Conservation (phyloP, 1,139 yeast species). For the Sugiyamaella xylanicola region DNA sequence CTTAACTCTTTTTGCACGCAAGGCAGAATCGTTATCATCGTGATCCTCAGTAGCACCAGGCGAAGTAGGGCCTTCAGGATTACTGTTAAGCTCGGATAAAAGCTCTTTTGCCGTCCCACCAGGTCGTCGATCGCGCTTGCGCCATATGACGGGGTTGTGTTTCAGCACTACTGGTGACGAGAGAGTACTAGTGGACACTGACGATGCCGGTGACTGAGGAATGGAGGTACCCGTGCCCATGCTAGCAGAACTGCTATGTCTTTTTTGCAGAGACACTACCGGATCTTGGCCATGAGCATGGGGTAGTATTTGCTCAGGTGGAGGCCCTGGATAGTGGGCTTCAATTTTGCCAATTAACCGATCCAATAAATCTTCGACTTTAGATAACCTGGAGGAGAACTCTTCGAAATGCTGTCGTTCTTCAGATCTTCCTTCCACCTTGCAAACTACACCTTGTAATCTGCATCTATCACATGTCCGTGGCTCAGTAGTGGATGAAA, state of each 20-base stretch:
- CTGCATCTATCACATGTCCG: constrained; percentile 33
- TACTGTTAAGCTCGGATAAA: constrained; percentile 16
- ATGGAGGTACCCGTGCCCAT: background rate
- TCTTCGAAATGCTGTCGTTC: constrained; percentile 28
- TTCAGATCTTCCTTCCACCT: constrained; percentile 29
- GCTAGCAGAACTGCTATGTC: constrained; percentile 2
- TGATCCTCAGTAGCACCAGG: background rate
- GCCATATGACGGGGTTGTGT: constrained; percentile 11
- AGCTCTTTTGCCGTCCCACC: constrained; percentile 22
- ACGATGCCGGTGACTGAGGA: constrained; percentile 12
- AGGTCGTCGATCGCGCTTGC: constrained; percentile 16
- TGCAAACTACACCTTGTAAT: constrained; percentile 28
- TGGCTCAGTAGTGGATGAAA: constrained; percentile 28
- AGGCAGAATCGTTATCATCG: background rate
- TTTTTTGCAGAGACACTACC: background rate
- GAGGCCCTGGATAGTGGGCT: background rate
- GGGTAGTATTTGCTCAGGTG: background rate
- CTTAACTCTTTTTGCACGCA: constrained; percentile 4
- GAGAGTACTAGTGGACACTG: constrained; percentile 1
- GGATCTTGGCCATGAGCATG: background rate
- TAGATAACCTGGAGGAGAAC: constrained; percentile 26
- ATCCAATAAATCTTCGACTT: constrained; percentile 27
- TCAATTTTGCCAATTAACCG: constrained; percentile 22
- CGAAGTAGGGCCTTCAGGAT: background rate
- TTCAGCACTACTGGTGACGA: constrained; percentile 11